Conservation (phyloP, 768 basidiomycete genomes). For the Leccinum obscurum region DNA sequence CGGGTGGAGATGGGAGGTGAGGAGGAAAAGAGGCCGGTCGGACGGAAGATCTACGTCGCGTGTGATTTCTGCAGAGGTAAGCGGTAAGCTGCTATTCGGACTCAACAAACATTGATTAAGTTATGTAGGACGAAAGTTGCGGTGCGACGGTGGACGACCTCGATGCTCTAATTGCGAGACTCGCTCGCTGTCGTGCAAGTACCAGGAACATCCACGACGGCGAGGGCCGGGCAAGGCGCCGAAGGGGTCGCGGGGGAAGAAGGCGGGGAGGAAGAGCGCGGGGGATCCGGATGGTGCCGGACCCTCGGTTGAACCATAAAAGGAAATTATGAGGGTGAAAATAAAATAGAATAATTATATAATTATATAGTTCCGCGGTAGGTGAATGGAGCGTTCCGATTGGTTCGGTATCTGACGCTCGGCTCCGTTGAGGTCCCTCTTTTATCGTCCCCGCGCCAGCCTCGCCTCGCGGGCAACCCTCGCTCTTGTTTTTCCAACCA, state of each 20-base stretch:
- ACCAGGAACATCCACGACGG: constrained; percentile 51
- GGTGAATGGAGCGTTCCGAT: constrained; percentile 47
- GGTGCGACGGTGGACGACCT: constrained; percentile 68
- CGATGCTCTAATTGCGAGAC: constrained; percentile 61
- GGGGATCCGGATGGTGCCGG: constrained; percentile 29
- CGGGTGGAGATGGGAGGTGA: constrained; percentile 14
- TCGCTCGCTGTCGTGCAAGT: constrained; percentile 53
- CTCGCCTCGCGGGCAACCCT: constrained; percentile 59
- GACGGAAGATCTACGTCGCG: constrained; percentile 47
- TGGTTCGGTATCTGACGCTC: constrained; percentile 58
- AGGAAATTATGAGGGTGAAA: constrained; percentile 15
- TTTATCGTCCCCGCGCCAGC: constrained; percentile 68
- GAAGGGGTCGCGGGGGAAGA: constrained; percentile 54
- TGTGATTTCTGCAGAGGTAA: constrained; percentile 80
- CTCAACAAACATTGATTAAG: no score
- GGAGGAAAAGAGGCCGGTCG: constrained; percentile 25
- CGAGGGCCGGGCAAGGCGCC: constrained; percentile 78
- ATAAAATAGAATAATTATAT: constrained; percentile 22
- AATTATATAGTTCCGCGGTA: constrained; percentile 31
- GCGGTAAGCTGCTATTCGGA: constrained; percentile 15
- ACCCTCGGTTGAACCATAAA: constrained; percentile 27
- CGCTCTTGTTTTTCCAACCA: constrained; percentile 29
- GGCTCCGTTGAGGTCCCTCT: constrained; percentile 44
- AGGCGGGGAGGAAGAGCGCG: constrained; percentile 30
- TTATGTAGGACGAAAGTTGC: constrained; percentile 64